Conservation (phyloP, 176 grass and related monocot species). For the Oryza coarctata region DNA sequence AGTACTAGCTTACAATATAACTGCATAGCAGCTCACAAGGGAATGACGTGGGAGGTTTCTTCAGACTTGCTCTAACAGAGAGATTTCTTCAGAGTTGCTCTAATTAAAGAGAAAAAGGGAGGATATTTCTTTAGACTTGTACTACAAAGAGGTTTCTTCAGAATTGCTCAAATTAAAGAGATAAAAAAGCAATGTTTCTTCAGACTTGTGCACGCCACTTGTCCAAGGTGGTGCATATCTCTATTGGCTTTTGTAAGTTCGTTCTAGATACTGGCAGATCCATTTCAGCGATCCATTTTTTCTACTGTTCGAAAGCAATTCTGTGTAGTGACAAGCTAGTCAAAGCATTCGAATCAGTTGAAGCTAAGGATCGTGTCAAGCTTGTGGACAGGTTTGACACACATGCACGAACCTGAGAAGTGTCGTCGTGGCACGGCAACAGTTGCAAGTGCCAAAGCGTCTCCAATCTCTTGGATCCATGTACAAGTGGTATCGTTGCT, state of each 20-base stretch:
- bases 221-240: neutral
- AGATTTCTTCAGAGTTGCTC: slow-evolving; percentile 1
- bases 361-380: slow-evolving; percentile 18
- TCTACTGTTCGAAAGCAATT: neutral
- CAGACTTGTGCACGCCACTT: neutral
- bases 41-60: slow-evolving; percentile 9
- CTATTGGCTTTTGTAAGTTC: neutral
- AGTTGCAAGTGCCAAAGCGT: neutral
- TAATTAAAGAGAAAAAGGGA: neutral
- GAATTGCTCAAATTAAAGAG: neutral
- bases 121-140: neutral
- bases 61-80: neutral
- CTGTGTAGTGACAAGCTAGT: neutral
- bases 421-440: neutral
- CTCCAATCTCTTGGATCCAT: neutral
- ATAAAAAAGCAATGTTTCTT: neutral
- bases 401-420: neutral
- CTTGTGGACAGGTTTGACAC: slow-evolving; percentile 13
- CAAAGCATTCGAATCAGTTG: neutral
- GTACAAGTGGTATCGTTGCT: neutral
- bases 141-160: neutral
- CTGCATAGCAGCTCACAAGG: neutral
- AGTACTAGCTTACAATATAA: no score
- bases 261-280: neutral
- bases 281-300: neutral